Evolutionary conservation across 2,329 filamentous ascomycete genomes (phyloP), one percentile per base, ranked within the genome.

Genomic region (Fusarium napiforme): DNA sequence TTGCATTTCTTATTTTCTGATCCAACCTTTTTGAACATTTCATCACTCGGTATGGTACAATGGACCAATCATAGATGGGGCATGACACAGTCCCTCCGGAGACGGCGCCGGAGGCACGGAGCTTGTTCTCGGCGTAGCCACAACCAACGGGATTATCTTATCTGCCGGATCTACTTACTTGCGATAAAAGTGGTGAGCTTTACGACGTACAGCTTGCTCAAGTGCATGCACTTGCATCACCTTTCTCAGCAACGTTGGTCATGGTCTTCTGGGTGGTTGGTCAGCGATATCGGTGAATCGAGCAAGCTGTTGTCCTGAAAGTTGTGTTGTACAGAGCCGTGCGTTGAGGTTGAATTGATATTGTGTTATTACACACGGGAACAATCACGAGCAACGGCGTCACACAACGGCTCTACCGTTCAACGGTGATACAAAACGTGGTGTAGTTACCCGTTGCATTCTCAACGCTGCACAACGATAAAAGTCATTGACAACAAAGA

Each of bases 1-100:
- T 37, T 21, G 23, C 32, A 45, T 37, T 39, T 71, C 60, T 49
- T 21, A 59, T 46, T 59, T 47, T 67, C 52, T 30, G 21, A 45
- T 37, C 37, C 30, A 62, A 40, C 23, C 18, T 36, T 57, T 47
- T 37, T 28, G 2, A 28, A 42, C 40, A 47, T 67, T 52, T 36
- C 18, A 16, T 3, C 9, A 8, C 18, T 9, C 28, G 43, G 4
- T 0, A 26, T 46, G 34, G 6, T 21, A 16, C 1, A 23, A 23
- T 11, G 42, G 7, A 26, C 75, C 75, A 77, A 77, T 77, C 67
- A 76, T 1, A 64, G 26, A 7, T 5, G 36, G 74, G 74, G 56
- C 67, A 77, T 77, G 75, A 77, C 75, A 77, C 43, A 40, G 46
- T 65, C 70, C 73, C 62, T 50, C 28, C 45, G 43, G 71, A 36